Evolutionary conservation across 805 yeast species (phyloP), one percentile per base, ranked within the genome.

Genomic region (Ogataea thermomethanolica): DNA sequence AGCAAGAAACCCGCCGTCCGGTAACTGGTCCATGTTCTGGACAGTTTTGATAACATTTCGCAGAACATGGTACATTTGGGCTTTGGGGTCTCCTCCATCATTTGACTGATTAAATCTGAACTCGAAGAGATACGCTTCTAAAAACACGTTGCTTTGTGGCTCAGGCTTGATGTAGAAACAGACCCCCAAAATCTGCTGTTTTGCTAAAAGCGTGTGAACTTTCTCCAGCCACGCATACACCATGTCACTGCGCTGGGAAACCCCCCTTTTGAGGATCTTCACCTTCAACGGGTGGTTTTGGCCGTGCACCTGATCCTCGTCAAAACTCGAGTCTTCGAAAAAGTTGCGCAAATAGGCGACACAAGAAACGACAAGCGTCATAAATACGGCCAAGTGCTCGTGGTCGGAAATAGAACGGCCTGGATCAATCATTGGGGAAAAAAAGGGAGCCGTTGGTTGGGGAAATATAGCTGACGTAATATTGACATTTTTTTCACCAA

Each of bases 181-280:
- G 72, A 71, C 79, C 56, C 34, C 72, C 66, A 23, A 78, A 42
- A 0, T 73, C 70, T 40, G 67, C 62, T 28, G 78, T 52, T 6
- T 2, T 3, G 9, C 21, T 10, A 23, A 23, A 7, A 10, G 20
- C 27, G 12, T n/a, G 8, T 22, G 5, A 15, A 27, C 29, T 56
- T 4, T 73, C 67, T 79, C 79, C 17, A 80, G 50, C 82, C 84
- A 77, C 43, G 71, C 65, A 23, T 77, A 51, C 25, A 78, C 65
- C 3, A 53, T 35, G 52, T 80, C 83, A 4, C 70, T 78, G 33
- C 72, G 71, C 2, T 50, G 48, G 0, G 74, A 66, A 20, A 60
- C 61, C 0, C 81, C 81, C 37, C 67, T 64, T 2, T 64, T 59
- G 28, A 81, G 54, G 3, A 71, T 68, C 49, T 78, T 79, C 4